Conservation (phyloP, 2,329 filamentous ascomycete genomes). For the Cladobotryum protrusum region DNA sequence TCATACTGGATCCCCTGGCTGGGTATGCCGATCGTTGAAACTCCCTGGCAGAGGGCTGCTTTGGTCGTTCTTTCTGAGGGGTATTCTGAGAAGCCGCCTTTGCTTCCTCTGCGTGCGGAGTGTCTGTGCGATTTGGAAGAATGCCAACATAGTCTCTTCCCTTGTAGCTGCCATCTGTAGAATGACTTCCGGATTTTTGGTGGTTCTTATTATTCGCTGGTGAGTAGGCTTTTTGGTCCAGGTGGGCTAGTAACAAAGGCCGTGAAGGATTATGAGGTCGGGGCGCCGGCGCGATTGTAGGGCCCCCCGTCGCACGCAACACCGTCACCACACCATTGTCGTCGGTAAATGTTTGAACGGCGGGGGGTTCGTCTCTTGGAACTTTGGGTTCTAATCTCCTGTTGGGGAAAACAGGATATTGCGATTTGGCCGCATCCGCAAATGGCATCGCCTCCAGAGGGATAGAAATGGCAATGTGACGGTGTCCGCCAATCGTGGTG, state of each 20-base stretch:
- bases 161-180: slow-evolving; percentile 13
- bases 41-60: not conserved
- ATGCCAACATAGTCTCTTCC: slow-evolving; percentile 18
- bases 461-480: slow-evolving; percentile 57
- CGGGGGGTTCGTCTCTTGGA: slow-evolving; percentile 10
- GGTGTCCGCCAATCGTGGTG: slow-evolving; percentile 45
- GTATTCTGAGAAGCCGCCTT: not conserved
- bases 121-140: slow-evolving; percentile 19
- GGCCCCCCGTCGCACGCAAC: slow-evolving; percentile 14
- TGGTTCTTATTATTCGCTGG: not conserved
- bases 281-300: no score
- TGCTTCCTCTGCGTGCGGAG: slow-evolving; percentile 4
- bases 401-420: slow-evolving; percentile 27
- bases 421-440: slow-evolving; percentile 25
- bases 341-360: slow-evolving; percentile 25
- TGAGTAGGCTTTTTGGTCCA: not conserved
- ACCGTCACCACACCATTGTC: slow-evolving; percentile 33
- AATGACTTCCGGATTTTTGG: slow-evolving; percentile 1
- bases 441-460: slow-evolving; percentile 45
- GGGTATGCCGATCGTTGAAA: slow-evolving; percentile 18
- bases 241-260: not conserved
- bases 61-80: no score
- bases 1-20: slow-evolving; percentile 22
- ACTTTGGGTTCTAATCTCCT: slow-evolving; percentile 4
- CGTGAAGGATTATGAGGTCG: not conserved